Evolutionary conservation across 2,329 filamentous ascomycete species (phyloP).

Genomic region (Xylariaceae sp.): DNA sequence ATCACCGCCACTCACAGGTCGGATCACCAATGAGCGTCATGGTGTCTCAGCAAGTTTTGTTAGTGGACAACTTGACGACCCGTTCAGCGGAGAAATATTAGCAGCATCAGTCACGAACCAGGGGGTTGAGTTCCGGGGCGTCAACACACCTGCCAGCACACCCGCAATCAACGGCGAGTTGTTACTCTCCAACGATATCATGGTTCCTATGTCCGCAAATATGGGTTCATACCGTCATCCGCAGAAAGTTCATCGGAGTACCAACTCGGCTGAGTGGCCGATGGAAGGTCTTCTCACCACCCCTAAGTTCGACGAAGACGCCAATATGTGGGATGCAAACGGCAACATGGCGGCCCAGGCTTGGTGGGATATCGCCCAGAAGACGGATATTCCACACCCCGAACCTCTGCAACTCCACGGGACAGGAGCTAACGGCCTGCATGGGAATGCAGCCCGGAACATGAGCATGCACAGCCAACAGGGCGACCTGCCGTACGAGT

Average conservation of each 20-base stretch:
- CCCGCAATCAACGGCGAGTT: conserved; percentile 22
- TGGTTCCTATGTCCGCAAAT: conserved; percentile 16
- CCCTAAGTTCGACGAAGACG: conserved; percentile 12
- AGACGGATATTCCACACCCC: conserved; percentile 1
- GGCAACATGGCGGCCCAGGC: conserved; percentile 16
- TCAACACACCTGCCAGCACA: conserved; percentile 25
- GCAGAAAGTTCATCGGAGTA: conserved; percentile 15
- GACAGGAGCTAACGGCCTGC: neutral
- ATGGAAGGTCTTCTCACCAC: conserved; percentile 29
- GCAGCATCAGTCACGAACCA: conserved; percentile 14
- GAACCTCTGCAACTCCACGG: neutral
- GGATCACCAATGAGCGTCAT: conserved; percentile 24
- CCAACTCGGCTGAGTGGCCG: conserved; percentile 33
- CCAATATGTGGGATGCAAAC: conserved; percentile 18
- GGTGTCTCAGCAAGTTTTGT: conserved; percentile 22
- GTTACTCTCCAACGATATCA: conserved; percentile 20
- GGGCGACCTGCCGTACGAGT: conserved; percentile 39
- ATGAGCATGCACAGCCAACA: conserved; percentile 40
- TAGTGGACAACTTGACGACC: conserved; percentile 30
- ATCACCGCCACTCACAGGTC: conserved; percentile 30
- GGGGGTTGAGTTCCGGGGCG: conserved; percentile 6
- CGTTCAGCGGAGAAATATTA: conserved; percentile 27
- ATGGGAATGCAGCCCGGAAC: conserved; percentile 34
- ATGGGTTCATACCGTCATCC: conserved; percentile 11
- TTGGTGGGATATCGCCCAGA: conserved; percentile 27